phyloP scores from a whole-genome alignment of 257 asterid species.

The Mitragyna speciosa region DNA sequence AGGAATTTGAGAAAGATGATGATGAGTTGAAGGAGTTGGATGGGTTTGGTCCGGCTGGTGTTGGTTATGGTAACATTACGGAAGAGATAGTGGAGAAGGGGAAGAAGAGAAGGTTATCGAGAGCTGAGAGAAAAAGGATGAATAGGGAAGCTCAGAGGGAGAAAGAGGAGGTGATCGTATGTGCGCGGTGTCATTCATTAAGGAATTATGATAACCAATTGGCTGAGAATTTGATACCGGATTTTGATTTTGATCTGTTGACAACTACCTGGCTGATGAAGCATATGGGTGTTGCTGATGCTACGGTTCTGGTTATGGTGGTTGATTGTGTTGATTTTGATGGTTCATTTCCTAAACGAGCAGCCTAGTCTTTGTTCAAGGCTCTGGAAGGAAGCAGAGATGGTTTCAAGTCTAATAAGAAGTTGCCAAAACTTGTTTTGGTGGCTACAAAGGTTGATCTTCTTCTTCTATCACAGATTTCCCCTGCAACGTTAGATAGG shows the following conservation, averaged over 20 bases:
- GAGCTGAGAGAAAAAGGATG: constrained; percentile 70
- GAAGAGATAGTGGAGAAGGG: constrained; percentile 62
- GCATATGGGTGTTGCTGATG: constrained; percentile 79
- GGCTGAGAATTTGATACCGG: constrained; percentile 86
- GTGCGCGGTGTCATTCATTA: constrained; percentile 89
- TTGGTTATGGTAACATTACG: constrained; percentile 84
- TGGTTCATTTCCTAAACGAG: constrained; percentile 91
- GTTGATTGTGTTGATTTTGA: constrained; percentile 95
- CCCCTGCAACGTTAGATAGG: constrained; percentile 80
- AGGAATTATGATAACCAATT: constrained; percentile 77
- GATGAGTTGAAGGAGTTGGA: constrained; percentile 59
- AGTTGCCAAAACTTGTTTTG: constrained; percentile 83
- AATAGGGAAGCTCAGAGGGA: constrained; percentile 60
- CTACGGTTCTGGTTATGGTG: constrained; percentile 85
- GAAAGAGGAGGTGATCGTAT: constrained; percentile 75
- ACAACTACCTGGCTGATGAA: constrained; percentile 73
- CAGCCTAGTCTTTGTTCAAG: constrained; percentile 76
- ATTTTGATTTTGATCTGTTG: constrained; percentile 83
- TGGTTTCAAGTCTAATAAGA: constrained; percentile 52
- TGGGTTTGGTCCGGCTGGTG: constrained; percentile 80
- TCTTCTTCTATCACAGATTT: constrained; percentile 86
- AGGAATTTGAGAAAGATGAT: constrained; percentile 51
- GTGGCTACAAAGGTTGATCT: constrained; percentile 97
- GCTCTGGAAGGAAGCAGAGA: constrained; percentile 52
- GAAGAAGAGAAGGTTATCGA: constrained; percentile 58